These are phyloP conservation scores for Hemileccinum rubropunctum DNA, from an alignment of 768 basidiomycete genomes.

Conservation along the genomic window DNA sequence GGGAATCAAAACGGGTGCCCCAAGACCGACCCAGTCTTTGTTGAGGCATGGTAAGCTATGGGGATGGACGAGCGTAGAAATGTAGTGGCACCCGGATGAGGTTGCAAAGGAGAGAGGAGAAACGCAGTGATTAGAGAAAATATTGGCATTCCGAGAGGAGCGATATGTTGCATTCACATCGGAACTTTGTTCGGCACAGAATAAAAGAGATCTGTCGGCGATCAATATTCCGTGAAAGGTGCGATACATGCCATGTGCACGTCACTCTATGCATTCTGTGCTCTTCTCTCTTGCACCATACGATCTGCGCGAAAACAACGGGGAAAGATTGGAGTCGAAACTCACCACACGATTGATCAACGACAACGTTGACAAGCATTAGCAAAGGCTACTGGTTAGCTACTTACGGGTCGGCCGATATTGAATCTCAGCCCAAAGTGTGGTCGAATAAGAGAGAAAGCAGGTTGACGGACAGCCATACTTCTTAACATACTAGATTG, in stretches of 20 bases:
- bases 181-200: slow-evolving; percentile 13
- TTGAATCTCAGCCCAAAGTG: slow-evolving; percentile 5
- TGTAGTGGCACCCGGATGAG: slow-evolving; percentile 8
- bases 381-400: slow-evolving; percentile 18
- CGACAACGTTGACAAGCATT: neutral
- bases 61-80: slow-evolving; percentile 19
- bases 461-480: slow-evolving; percentile 16
- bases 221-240: slow-evolving; percentile 31
- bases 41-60: slow-evolving; percentile 41
- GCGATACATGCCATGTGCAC: slow-evolving; percentile 9
- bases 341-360: slow-evolving; percentile 13
- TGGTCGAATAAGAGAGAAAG: slow-evolving; percentile 5
- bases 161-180: slow-evolving; percentile 20
- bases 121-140: slow-evolving; percentile 14
- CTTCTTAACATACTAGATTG: slow-evolving; percentile 22
- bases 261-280: slow-evolving; percentile 21
- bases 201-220: slow-evolving; percentile 11
- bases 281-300: slow-evolving; percentile 28
- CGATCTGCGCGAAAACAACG: slow-evolving; percentile 23
- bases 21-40: slow-evolving; percentile 50
- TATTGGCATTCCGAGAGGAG: slow-evolving; percentile 22
- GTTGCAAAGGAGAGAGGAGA: neutral
- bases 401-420: slow-evolving; percentile 17
- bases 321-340: slow-evolving; percentile 17
- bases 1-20: slow-evolving; percentile 72